Evolutionary conservation across 2,329 filamentous ascomycete species (phyloP), one percentile per base, ranked within the genome.

Genomic region (Aureobasidium melanogenum): DNA sequence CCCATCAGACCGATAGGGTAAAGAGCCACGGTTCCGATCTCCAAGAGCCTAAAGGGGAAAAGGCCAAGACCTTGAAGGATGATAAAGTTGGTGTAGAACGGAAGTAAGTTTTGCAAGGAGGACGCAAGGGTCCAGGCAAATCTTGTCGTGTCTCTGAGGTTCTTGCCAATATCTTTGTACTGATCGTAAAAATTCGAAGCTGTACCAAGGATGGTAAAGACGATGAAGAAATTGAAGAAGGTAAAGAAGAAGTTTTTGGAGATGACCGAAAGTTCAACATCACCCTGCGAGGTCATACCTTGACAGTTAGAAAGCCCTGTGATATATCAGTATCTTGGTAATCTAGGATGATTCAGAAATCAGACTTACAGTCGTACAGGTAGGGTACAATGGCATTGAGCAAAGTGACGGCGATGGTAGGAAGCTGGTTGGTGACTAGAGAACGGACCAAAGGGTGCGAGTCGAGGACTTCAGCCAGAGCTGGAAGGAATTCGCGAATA

Each of bases 201-300:
- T 5, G 91, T 91, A 59, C 88, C 89, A 48, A 96, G 89, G 28
- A 94, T 82, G 0, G 93, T 95, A 72, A 97, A 97, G 47, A 97
- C 84, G 55, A 97, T 83, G 75, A 99, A 99, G 62, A 97, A 90
- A 75, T 99, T 99, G 83, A 99, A 97, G 75, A 99, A 99, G 10
- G 89, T 92, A 72, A 99, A 99, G 80, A 97, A 96, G 77, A 97
- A 99, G 74, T 97, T 99, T 77, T 99, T 99, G 59, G 91, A 96
- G 66, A 99, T 93, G 47, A 95, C 82, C 0, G 94, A 97, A 7
- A 99, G 81, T 73, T 97, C 94, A 24, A 99, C 87, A 64, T 99
- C 94, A 47, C 91, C 91, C 67, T 91, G 89, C 0, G 94, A 97
- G 56, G 96, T 90, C 86, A 95, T 95, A 52, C 94, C 94, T 77